A percentile compares a stretch with the other conserved stretches of the same genome.
Evolutionary conservation across 345 rosid genomes (phyloP).

Genomic region (Pistacia integerrima): DNA sequence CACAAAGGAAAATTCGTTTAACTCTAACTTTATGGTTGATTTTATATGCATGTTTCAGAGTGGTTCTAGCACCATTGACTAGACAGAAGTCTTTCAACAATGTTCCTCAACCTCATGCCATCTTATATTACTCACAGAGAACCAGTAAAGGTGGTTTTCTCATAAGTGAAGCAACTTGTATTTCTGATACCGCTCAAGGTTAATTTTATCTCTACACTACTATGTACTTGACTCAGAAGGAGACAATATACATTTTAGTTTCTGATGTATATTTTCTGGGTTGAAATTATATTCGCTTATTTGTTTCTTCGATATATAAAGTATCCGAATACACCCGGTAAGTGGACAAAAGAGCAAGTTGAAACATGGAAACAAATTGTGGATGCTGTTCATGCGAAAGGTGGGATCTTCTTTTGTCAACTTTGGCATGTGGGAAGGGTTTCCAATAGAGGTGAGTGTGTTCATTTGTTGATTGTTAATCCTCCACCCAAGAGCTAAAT

Average conservation of each 20-base stretch:
- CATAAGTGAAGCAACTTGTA: conserved; percentile 64
- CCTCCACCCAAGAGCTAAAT: not conserved
- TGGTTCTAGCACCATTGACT: conserved; percentile 65
- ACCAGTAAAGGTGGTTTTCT: conserved; percentile 63
- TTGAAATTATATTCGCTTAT: not conserved
- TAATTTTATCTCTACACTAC: conserved; percentile 23
- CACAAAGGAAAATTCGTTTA: no score
- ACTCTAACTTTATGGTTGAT: not conserved
- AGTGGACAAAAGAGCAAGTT: no score
- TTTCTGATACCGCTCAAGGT: conserved; percentile 61
- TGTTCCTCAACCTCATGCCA: conserved; percentile 76
- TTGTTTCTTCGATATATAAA: conserved; percentile 18
- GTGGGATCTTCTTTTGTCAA: not conserved
- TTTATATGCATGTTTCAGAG: conserved; percentile 31
- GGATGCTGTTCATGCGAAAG: no score
- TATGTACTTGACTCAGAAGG: not conserved
- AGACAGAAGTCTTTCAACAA: conserved; percentile 55
- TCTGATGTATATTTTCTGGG: not conserved
- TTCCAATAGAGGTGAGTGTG: conserved; percentile 44
- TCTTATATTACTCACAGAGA: conserved; percentile 72
- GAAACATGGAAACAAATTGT: no score
- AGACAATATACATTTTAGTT: not conserved
- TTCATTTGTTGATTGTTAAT: no score
- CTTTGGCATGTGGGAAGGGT: conserved; percentile 75
- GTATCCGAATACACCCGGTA: conserved; percentile 54